Base-by-base conservation (phyloP, 495 filamentous ascomycete species). In the Penicillium cataractarum region DNA sequence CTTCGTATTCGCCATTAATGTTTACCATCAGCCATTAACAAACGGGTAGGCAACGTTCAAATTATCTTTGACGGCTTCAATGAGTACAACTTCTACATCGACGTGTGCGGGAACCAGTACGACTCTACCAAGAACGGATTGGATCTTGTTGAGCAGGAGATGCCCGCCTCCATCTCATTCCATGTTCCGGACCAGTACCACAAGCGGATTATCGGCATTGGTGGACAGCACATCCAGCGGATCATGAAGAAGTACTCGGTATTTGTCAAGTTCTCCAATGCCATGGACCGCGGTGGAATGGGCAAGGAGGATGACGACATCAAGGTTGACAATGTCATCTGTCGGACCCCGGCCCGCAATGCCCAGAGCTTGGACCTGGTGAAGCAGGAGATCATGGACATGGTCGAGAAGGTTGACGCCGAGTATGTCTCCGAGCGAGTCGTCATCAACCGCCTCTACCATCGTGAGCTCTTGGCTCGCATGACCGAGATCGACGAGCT, bases 211-310 rank as follows among this genome's bases (percentile, higher is more conserved):
- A 99, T 99, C 65, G 95, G 95, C 57, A 97, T 98, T 61, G 96
- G 95, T 62, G 95, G 95, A 19, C 92, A 97, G 73, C 96, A 98
- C 69, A 99, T 99, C 68, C 95, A 99, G 73, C 93, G 93, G 60
- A 98, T 98, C 80, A 99, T 98, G 95, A 99, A 99, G 82, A 97
- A 97, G 76, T 96, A 99, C 79, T 99, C 95, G 2, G 95, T 99
- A 60, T 99, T 98, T 65, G 95, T 99, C 80, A 99, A 99, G 74
- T 99, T 99, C 72, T 96, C 92, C 64, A 99, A 99, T 70, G 95
- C 96, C 27, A 98, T 98, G 96, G 95, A 99, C 75, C 90, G 95
- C 67, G 93, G 92, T 59, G 93, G 92, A 12, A 89, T 96, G 76
- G 90, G 92, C 64, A 91, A 93, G 63, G 95, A 98, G 68, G 93